Percentiles rank a stretch among this genome's conserved stretches.
These are phyloP conservation scores for Bolboschoenoplectus hybrid DNA, from an alignment of 202 grass and related monocot genomes.

Conservation along the genomic window DNA sequence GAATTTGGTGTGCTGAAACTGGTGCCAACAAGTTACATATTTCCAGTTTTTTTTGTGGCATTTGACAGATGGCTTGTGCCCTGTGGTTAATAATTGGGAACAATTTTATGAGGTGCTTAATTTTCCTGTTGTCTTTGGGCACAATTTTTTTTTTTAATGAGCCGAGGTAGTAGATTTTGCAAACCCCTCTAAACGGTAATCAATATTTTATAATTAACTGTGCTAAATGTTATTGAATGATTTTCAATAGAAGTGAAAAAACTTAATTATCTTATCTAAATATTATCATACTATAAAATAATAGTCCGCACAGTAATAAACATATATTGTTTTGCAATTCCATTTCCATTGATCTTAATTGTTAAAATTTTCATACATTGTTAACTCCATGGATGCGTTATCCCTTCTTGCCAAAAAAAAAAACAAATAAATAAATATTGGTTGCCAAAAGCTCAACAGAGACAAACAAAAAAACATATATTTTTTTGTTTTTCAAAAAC, in stretches of 20 bases:
- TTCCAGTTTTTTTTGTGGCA: neutral
- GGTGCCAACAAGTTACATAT: neutral
- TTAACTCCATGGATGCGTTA: neutral
- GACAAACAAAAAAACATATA: neutral
- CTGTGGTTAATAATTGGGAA: neutral
- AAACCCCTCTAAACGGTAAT: too few species aligned
- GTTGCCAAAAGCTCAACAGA: neutral
- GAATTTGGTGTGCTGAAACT: neutral
- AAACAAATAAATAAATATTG: neutral
- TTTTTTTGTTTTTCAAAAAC: neutral
- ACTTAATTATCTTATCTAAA: neutral
- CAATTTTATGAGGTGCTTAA: neutral
- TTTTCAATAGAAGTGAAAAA: too few species aligned
- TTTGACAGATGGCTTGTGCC: neutral
- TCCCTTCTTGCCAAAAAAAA: neutral
- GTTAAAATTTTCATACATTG: neutral
- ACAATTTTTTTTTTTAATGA: neutral
- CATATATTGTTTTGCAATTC: neutral
- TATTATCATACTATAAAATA: neutral
- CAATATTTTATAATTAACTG: neutral
- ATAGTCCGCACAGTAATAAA: too few species aligned
- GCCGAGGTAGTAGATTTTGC: too few species aligned
- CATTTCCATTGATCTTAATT: neutral
- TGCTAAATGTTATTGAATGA: neutral
- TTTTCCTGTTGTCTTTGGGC: neutral